These are phyloP conservation scores for Populus simonii DNA, from an alignment of 345 rosid genomes.

Conservation along the genomic window DNA sequence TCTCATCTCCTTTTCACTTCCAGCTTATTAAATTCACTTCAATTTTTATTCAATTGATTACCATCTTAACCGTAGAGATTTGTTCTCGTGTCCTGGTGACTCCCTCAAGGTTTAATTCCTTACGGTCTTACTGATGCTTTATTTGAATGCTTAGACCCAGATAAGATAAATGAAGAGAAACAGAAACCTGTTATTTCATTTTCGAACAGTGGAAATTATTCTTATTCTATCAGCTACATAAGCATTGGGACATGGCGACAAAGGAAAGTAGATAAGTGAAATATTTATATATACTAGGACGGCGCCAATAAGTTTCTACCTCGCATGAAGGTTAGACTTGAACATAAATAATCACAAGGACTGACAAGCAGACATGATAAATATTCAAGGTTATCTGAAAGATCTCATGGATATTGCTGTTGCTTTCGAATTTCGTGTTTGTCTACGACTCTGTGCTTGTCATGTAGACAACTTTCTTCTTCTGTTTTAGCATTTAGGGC, in stretches of 20 bases:
- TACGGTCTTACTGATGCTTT: neutral
- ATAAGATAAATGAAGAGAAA: neutral
- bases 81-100: neutral
- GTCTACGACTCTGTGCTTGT: neutral
- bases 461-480: neutral
- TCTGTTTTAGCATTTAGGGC: neutral
- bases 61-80: neutral
- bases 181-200: neutral
- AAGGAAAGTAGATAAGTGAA: neutral
- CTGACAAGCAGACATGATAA: neutral
- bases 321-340: neutral
- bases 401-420: too few relatives aligned
- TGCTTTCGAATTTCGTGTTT: too few relatives aligned
- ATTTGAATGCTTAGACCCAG: too few relatives aligned
- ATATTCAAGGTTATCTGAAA: too few relatives aligned
- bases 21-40: neutral
- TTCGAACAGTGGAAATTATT: neutral
- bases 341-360: neutral
- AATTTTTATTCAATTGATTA: neutral
- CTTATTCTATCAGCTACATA: neutral
- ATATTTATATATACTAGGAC: neutral
- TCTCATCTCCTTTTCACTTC: neutral
- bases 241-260: neutral
- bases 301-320: neutral
- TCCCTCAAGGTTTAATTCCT: neutral